Evolutionary conservation across 176 grass and related monocot species (phyloP).

Genomic region (Bonia amplexicaulis): DNA sequence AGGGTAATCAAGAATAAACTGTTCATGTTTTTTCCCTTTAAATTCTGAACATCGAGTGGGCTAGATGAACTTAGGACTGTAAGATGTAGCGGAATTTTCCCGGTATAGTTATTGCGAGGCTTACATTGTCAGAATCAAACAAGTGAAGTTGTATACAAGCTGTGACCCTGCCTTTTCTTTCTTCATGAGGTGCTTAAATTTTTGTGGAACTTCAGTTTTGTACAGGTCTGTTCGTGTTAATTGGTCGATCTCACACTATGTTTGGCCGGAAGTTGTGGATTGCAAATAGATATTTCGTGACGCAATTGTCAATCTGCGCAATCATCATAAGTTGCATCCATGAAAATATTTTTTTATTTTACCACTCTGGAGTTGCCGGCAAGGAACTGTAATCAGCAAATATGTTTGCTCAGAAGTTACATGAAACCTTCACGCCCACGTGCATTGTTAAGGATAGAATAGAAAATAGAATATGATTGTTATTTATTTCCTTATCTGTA

Average conservation of each 20-base stretch:
- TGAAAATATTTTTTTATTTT: not conserved
- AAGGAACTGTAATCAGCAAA: not conserved
- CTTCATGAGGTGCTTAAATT: not conserved
- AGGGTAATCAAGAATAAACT: constrained; percentile 44
- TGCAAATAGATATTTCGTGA: not conserved
- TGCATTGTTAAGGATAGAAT: too few relatives aligned
- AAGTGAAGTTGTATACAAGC: constrained; percentile 35
- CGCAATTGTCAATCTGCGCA: too few relatives aligned
- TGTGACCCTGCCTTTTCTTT: not conserved
- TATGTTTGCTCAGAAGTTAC: not conserved
- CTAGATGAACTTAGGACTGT: constrained; percentile 37
- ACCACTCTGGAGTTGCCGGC: not conserved
- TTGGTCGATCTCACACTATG: not conserved
- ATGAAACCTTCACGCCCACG: not conserved
- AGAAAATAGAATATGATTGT: too few relatives aligned
- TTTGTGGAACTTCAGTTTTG: not conserved
- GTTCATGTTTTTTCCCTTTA: constrained; percentile 7
- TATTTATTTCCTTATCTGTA: too few relatives aligned
- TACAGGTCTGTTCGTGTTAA: not conserved
- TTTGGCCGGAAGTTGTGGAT: not conserved
- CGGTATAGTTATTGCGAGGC: constrained; percentile 25
- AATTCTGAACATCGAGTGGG: constrained; percentile 15
- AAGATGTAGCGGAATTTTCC: constrained; percentile 37
- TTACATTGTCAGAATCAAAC: constrained; percentile 25
- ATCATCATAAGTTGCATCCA: not conserved